Evolutionary conservation across 768 basidiomycete species (phyloP).

Genomic region (Russula olivacea): DNA sequence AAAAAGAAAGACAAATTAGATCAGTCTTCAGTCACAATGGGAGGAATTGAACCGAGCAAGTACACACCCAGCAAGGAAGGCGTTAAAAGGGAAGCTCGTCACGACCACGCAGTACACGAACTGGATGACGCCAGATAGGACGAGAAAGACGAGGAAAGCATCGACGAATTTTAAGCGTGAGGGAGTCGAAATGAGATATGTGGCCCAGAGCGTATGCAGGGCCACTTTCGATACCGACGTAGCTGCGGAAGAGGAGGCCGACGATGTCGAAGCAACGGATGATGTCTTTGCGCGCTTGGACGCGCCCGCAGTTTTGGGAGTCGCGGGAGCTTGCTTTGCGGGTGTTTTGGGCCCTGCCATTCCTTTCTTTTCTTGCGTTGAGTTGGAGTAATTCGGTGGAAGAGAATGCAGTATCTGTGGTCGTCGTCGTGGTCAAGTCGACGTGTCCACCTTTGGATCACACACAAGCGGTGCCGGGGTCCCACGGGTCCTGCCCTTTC

Average conservation of each 20-base stretch:
- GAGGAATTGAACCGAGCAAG: background rate
- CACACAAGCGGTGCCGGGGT: background rate
- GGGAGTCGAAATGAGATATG: slow-evolving; percentile 73
- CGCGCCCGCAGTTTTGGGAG: slow-evolving; percentile 2
- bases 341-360: slow-evolving; percentile 38
- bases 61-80: slow-evolving; percentile 89
- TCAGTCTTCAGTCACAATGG: background rate
- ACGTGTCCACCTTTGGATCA: background rate
- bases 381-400: background rate
- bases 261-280: background rate
- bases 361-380: slow-evolving; percentile 1
- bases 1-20: background rate
- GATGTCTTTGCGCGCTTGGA: background rate
- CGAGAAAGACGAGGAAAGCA: slow-evolving; percentile 84
- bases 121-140: slow-evolving; percentile 84
- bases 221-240: slow-evolving; percentile 29
- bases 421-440: background rate
- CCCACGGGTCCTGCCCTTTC: background rate
- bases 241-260: background rate
- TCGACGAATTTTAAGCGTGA: slow-evolving; percentile 91
- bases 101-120: slow-evolving; percentile 89
- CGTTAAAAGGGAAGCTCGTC: slow-evolving; percentile 94
- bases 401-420: background rate
- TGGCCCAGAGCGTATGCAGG: slow-evolving; percentile 58
- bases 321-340: slow-evolving; percentile 20